Conservation (phyloP, 306 rosid species). For the Cicer yamashitae region DNA sequence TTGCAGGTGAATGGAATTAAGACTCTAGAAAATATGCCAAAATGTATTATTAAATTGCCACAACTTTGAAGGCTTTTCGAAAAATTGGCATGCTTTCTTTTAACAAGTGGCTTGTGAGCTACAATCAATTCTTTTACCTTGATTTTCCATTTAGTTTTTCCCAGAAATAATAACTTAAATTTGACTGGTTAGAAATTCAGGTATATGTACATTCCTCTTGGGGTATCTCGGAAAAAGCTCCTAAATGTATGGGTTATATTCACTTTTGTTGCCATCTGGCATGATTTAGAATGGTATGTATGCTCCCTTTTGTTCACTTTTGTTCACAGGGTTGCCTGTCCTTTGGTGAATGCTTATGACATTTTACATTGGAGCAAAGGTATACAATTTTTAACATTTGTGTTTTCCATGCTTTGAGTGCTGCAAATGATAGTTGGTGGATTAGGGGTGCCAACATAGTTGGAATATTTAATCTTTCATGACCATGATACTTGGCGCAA, state of each 20-base stretch:
- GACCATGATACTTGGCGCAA: slow-evolving; percentile 16
- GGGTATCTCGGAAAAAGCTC: slow-evolving; percentile 79
- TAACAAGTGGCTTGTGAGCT: slow-evolving; percentile 99
- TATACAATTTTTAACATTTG: slow-evolving; percentile 37
- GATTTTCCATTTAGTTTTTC: slow-evolving; percentile 30
- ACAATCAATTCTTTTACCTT: slow-evolving; percentile 41
- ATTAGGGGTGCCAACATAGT: too few relatives aligned
- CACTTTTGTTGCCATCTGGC: slow-evolving; percentile 93
- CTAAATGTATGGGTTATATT: slow-evolving; percentile 88
- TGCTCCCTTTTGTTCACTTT: slow-evolving; percentile 43
- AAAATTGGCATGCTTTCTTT: slow-evolving; percentile 97
- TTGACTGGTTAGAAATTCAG: slow-evolving; percentile 54
- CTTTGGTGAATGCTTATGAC: slow-evolving; percentile 77
- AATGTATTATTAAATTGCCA: slow-evolving; percentile 90
- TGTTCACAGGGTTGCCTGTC: slow-evolving; percentile 80
- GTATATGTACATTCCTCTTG: slow-evolving; percentile 92
- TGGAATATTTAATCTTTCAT: not conserved
- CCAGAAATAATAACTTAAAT: slow-evolving; percentile 21
- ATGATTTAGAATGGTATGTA: slow-evolving; percentile 88
- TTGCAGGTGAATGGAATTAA: slow-evolving; percentile 83
- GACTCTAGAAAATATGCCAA: slow-evolving; percentile 94
- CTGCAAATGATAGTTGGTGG: too few relatives aligned
- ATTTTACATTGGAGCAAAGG: slow-evolving; percentile 91
- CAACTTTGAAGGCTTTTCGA: slow-evolving; percentile 90
- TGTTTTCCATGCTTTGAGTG: not conserved